Conservation (phyloP, 2,329 filamentous ascomycete genomes). For the Aspergillaceae sp. region DNA sequence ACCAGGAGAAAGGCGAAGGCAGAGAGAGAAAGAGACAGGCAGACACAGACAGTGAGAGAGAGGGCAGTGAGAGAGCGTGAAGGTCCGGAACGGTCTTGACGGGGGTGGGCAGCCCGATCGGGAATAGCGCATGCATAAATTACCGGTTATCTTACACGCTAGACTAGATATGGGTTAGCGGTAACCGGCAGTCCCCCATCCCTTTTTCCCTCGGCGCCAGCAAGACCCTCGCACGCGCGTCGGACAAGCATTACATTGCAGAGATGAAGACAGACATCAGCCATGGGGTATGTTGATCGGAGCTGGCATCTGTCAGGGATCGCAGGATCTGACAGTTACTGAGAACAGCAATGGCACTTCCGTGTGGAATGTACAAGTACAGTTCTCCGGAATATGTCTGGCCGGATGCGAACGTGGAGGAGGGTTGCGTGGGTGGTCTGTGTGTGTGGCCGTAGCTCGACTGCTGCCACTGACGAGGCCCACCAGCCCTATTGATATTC, state of each 20-base stretch:
- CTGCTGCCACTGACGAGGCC: no score
- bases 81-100: not conserved
- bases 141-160: not conserved
- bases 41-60: not conserved
- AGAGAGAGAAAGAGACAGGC: not conserved
- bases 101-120: not conserved
- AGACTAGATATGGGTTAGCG: not conserved
- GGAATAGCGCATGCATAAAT: not conserved
- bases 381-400: not conserved
- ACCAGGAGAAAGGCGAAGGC: conserved; percentile 11
- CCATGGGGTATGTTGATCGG: no score
- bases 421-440: conserved; percentile 7
- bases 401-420: conserved; percentile 9
- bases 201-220: not conserved
- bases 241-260: not conserved
- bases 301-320: no score
- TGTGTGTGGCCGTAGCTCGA: not conserved
- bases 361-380: no score
- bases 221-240: not conserved
- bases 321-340: no score
- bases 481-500: no score
- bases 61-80: conserved; percentile 2
- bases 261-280: no score
- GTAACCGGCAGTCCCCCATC: not conserved
- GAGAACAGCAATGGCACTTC: no score